A percentile compares a stretch with the other conserved stretches of the same genome.
Evolutionary conservation across 2,329 filamentous ascomycete species (phyloP).

Genomic region (Sarocladiaceae sp.): DNA sequence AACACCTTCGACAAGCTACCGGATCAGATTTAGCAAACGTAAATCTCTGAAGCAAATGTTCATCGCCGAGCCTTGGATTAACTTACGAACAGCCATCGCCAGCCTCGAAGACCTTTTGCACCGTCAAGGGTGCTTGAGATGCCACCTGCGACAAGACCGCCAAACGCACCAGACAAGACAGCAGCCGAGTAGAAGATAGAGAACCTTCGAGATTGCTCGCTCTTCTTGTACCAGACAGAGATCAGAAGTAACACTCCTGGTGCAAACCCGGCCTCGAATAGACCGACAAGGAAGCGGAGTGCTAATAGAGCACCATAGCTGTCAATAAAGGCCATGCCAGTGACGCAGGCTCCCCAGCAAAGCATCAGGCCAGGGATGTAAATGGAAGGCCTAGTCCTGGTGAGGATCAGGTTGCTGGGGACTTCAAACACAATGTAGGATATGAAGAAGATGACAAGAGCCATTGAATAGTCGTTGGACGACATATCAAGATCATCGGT

Average conservation of each 20-base stretch:
- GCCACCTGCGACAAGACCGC: slow-evolving; percentile 53
- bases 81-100: slow-evolving; percentile 50
- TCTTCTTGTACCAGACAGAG: slow-evolving; percentile 51
- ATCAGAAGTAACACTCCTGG: slow-evolving; percentile 53
- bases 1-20: slow-evolving; percentile 58
- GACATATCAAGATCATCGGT: slow-evolving; percentile 40
- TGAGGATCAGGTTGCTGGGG: slow-evolving; percentile 51
- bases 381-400: slow-evolving; percentile 45
- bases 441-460: slow-evolving; percentile 55
- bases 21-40: too few species aligned
- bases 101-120: slow-evolving; percentile 57
- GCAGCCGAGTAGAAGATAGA: slow-evolving; percentile 52
- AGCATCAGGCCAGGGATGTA: slow-evolving; percentile 50
- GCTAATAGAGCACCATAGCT: slow-evolving; percentile 41
- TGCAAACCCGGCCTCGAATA: slow-evolving; percentile 55
- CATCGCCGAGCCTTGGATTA: background rate
- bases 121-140: slow-evolving; percentile 53
- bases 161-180: slow-evolving; percentile 54
- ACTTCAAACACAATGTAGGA: slow-evolving; percentile 52
- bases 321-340: slow-evolving; percentile 49
- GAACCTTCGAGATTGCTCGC: slow-evolving; percentile 50
- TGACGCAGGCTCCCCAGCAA: slow-evolving; percentile 49
- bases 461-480: slow-evolving; percentile 49
- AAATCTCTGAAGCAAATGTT: too few species aligned
- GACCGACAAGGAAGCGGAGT: slow-evolving; percentile 45